Conservation (phyloP, 306 rosid species). For the Cicer arietinum region DNA sequence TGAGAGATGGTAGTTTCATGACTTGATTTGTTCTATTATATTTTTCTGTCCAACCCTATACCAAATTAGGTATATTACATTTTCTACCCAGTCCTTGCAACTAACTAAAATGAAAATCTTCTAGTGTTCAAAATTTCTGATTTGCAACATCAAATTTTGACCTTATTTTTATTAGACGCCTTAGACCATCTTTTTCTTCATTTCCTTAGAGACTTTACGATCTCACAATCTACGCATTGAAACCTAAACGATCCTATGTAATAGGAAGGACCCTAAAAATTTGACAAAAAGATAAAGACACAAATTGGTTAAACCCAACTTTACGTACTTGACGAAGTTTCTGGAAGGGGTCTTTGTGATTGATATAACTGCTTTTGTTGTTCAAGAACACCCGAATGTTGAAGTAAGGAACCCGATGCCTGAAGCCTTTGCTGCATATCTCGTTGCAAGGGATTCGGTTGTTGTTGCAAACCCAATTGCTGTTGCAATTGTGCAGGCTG, state of each 20-base stretch:
- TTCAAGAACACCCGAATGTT: constrained; percentile 73
- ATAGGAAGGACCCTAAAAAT: constrained; percentile 1
- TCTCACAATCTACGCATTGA: constrained; percentile 1
- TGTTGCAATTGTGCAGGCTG: constrained; percentile 91
- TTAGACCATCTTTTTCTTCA: not conserved
- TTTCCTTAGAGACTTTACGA: constrained; percentile 15
- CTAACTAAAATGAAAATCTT: constrained; percentile 1
- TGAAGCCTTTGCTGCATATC: constrained; percentile 94
- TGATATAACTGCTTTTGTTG: constrained; percentile 91
- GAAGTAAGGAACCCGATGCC: constrained; percentile 75
- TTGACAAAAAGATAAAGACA: constrained; percentile 27
- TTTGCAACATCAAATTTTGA: constrained; percentile 21
- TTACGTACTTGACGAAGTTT: constrained; percentile 83
- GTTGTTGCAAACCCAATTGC: constrained; percentile 83
- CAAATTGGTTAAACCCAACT: constrained; percentile 35
- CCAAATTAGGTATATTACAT: constrained; percentile 6
- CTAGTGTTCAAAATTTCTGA: constrained; percentile 1
- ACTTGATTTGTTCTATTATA: not conserved
- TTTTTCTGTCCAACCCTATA: constrained; percentile 9
- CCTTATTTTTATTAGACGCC: constrained; percentile 11
- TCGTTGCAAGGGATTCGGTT: constrained; percentile 72
- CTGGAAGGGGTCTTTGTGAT: constrained; percentile 79
- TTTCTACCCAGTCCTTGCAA: constrained; percentile 10
- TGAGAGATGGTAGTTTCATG: not conserved
- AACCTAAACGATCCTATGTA: constrained; percentile 6